Evolutionary conservation across 192 early-diverging fungal species (phyloP), one percentile per base, ranked within the genome.

Genomic region (Entrophospora sp.): DNA sequence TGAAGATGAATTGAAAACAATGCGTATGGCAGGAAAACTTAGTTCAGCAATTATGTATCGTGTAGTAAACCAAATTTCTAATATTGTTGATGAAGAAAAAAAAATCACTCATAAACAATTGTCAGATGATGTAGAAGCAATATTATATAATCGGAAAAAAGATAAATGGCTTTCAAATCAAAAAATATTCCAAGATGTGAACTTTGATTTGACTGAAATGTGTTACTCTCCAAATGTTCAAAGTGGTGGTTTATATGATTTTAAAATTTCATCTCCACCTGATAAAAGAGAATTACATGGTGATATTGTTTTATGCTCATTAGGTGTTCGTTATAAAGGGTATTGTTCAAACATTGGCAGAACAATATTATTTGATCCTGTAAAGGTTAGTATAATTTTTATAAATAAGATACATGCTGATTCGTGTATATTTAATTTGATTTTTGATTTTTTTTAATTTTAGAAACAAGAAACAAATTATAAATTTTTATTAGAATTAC

Each of bases 331-430:
- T 16, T 99, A 97, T 81, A 90, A 89, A 75, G 89, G 81, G 28
- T 99, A 96, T 69, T 97, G 90, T 76, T 93, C 97, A 36, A 94
- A 94, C 52, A 83, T 99, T 71, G 87, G 87, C 16, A 81, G 97
- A 64, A 97, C 97, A 8, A 95, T 91, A 57, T 73, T 99, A 66
- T 92, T 98, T 37, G 89, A 92, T 66, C 94, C 97, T 14, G 89
- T 78, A 71, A 91, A 92, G 73, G 80, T 82, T 52, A 16, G 48
- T 42, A 36, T 6, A 31, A 35, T 16, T 36, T 67, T 49, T 20
- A 28, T 30, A 16, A 60, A 38, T 24, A 12, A 9, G 6, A 66
- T 51, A 53, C 9, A 28, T 48, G 56, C 18, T 69, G 31, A 25
- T 28, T 51, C 1, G 12, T n/a, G 40, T 57, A 24, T 74, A 31